These are phyloP conservation scores for Aspergillus asperescens DNA, from an alignment of 495 filamentous ascomycete species.

Conservation along the genomic window DNA sequence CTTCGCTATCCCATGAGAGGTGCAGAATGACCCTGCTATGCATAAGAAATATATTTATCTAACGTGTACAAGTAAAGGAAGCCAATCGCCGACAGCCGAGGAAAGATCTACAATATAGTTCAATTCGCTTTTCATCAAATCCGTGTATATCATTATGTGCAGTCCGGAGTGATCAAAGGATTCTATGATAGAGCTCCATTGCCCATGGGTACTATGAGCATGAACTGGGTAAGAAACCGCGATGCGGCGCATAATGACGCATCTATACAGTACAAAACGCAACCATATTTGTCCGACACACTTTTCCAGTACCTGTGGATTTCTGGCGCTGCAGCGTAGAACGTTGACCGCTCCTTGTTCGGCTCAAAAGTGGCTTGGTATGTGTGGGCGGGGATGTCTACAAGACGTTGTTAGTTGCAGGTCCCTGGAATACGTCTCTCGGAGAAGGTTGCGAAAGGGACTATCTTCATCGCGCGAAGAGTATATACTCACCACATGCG, in stretches of 20 bases:
- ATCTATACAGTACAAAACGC: no score
- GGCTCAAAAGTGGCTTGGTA: conserved; percentile 51
- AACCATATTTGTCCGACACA: conserved; percentile 40
- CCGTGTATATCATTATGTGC: conserved; percentile 30
- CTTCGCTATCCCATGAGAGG: no score
- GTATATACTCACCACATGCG: conserved; percentile 38
- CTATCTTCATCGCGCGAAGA: background rate
- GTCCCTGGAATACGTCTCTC: background rate
- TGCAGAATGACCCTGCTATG: no score
- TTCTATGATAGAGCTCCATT: conserved; percentile 27
- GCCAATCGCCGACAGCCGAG: conserved; percentile 1
- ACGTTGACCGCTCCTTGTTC: conserved; percentile 55
- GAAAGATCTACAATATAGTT: conserved; percentile 7
- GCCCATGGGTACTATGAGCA: no score
- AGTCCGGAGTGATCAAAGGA: background rate
- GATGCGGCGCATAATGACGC: no score
- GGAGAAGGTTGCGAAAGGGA: background rate
- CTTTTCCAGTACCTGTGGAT: conserved; percentile 54
- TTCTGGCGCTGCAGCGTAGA: conserved; percentile 52
- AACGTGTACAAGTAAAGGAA: conserved; percentile 13
- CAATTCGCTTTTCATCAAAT: conserved; percentile 15
- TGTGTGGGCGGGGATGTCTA: conserved; percentile 42
- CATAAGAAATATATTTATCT: conserved; percentile 15
- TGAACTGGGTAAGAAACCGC: no score
- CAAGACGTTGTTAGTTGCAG: background rate